phyloP scores from a whole-genome alignment of 805 yeast genomes.

The Ogataea henricii region DNA sequence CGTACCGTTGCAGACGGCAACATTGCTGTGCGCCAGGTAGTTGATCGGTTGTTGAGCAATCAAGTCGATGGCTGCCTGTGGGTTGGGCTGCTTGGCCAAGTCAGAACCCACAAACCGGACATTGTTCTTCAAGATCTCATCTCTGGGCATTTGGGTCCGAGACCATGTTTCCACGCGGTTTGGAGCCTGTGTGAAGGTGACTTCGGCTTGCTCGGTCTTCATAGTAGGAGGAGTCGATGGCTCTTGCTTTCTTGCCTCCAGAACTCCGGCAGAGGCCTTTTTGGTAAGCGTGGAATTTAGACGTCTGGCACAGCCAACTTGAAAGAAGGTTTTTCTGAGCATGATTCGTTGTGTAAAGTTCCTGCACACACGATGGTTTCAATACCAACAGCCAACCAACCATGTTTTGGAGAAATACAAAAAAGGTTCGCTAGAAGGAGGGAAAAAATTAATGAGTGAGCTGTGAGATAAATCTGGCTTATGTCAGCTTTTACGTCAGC shows the following conservation, averaged over 20 bases:
- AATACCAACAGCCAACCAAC: neutral
- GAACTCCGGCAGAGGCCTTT: slow-evolving; percentile 3
- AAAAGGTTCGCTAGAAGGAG: no score
- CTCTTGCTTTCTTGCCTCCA: slow-evolving; percentile 12
- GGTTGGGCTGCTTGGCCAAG: slow-evolving; percentile 68
- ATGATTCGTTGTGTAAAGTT: neutral
- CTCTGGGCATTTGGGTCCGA: slow-evolving; percentile 60
- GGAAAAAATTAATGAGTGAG: neutral
- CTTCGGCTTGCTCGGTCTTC: slow-evolving; percentile 12
- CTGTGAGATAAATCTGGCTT: neutral
- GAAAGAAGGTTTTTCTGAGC: slow-evolving; percentile 1
- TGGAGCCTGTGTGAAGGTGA: slow-evolving; percentile 62
- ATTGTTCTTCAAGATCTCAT: slow-evolving; percentile 52
- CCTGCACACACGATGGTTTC: neutral
- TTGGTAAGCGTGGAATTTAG: slow-evolving; percentile 14
- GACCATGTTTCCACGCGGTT: slow-evolving; percentile 76
- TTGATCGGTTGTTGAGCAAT: slow-evolving; percentile 73
- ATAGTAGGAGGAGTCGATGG: slow-evolving; percentile 17
- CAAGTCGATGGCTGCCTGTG: slow-evolving; percentile 82
- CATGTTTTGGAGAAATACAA: no score
- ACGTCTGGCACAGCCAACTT: neutral
- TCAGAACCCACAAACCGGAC: slow-evolving; percentile 76
- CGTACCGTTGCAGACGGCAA: slow-evolving; percentile 85
- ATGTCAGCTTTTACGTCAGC: neutral
- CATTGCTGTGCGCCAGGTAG: slow-evolving; percentile 51